Base-by-base conservation (phyloP, 2,329 filamentous ascomycete species). In the Epichloe hybrida region DNA sequence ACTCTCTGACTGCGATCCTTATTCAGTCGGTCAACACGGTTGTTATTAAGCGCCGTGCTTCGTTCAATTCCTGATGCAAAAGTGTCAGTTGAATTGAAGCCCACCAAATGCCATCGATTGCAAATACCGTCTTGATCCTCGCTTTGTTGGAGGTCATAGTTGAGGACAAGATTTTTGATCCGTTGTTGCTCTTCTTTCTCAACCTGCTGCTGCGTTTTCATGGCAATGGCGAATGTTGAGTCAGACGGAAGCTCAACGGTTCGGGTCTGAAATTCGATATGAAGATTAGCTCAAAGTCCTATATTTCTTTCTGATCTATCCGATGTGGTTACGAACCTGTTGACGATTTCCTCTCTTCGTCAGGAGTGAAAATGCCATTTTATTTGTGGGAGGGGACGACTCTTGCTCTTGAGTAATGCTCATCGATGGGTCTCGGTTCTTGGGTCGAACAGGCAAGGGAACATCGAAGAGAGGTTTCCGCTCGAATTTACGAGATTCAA, bases 341-440 rank as follows among this genome's bases (percentile, higher is more conserved):
- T 95, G 91, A 53, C 89, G 85, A 63, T 97, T 97, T 53, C 93
- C 93, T 62, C 84, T 88, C 75, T 96, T 97, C 36, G 93, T 98
- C 62, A 98, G 78, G 23, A 98, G 76, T 2, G 90, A 93, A 67
- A 98, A 98, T 3, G 93, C 90, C 88, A 97, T 95, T n/a, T 83
- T 97, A 45, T 59, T 65, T 23, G 56, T 58, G 17, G 61, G 54
- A 9, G 57, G 51, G 20, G 54, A 34, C 5, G 53, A 52, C 21
- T 59, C 60, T 39, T 59, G 55, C 37, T 60, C 56, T 3, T 52
- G 54, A 35, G 66, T 64, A 11, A 60, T 58, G 9, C 62, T 57
- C 4, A 61, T 57, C 5, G 69, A 61, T 3, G 69, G 61, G 48
- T 90, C 86, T 31, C 86, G 83, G 47, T 72, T 73, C 65, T 81